These are phyloP conservation scores for Remersonia thermophila DNA, from an alignment of 2,329 filamentous ascomycete genomes.

Conservation along the genomic window DNA sequence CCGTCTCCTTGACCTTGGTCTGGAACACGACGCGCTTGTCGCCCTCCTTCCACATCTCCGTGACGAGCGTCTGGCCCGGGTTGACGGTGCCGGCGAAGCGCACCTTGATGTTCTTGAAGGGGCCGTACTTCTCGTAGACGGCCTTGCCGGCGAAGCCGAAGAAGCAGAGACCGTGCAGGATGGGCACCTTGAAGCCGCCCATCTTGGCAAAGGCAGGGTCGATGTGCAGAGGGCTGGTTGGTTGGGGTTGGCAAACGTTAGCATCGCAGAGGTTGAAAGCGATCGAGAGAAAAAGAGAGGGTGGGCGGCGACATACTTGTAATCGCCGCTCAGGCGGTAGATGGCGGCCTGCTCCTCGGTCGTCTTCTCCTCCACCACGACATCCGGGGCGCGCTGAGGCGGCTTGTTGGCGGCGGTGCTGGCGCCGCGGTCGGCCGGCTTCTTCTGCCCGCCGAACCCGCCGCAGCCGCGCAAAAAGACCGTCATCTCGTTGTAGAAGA, in stretches of 20 bases:
- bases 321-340: conserved; percentile 87
- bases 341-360: conserved; percentile 83
- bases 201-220: conserved; percentile 91
- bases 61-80: conserved; percentile 79
- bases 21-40: conserved; percentile 65
- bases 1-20: conserved; percentile 81
- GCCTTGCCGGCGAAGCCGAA: conserved; percentile 89
- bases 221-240: conserved; percentile 68
- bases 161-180: conserved; percentile 92
- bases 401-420: conserved; percentile 69
- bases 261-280: neutral
- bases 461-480: conserved; percentile 85
- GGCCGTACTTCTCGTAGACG: conserved; percentile 65
- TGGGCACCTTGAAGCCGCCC: conserved; percentile 87
- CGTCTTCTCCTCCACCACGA: conserved; percentile 74
- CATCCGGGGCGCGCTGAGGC: conserved; percentile 65
- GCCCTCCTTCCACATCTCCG: conserved; percentile 89
- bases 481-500: conserved; percentile 96
- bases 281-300: neutral
- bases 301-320: conserved; percentile 45
- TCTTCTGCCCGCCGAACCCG: conserved; percentile 75
- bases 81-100: conserved; percentile 77
- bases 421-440: conserved; percentile 64
- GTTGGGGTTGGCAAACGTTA: neutral
- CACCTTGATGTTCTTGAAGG: conserved; percentile 85